Percentiles rank a stretch among this genome's conserved stretches.
Conservation (phyloP, 352 stramenopile genomes). For the Saprolegnia diclina region DNA sequence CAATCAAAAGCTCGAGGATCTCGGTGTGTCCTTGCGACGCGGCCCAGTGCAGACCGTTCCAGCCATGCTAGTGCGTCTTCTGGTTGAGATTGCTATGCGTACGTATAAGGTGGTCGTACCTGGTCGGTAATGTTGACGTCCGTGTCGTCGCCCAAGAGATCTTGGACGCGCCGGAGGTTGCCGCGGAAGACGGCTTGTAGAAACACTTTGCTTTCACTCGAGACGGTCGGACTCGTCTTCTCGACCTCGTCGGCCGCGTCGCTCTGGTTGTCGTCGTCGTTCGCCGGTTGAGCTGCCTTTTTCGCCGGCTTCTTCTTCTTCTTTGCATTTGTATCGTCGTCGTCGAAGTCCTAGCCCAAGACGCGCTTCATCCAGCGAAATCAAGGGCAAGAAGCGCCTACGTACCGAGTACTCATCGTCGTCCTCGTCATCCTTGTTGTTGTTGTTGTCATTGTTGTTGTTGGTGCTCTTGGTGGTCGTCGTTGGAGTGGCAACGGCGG, state of each 20-base stretch:
- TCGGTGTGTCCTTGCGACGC: constrained; percentile 56
- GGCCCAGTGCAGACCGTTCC: constrained; percentile 72
- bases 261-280: constrained; percentile 10
- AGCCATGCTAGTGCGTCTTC: constrained; percentile 45
- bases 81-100: neutral
- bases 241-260: constrained; percentile 28
- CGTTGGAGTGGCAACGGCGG: too few relatives aligned
- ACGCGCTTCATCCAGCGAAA: constrained; percentile 19
- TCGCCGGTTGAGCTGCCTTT: neutral
- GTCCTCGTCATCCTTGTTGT: constrained; percentile 27
- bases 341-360: constrained; percentile 28
- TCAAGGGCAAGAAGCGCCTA: constrained; percentile 34
- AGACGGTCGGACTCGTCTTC: constrained; percentile 47
- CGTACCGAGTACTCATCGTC: constrained; percentile 59
- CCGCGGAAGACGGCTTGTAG: constrained; percentile 55
- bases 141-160: constrained; percentile 48
- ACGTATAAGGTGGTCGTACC: constrained; percentile 29
- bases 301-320: constrained; percentile 1
- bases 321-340: constrained; percentile 24
- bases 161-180: constrained; percentile 45
- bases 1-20: constrained; percentile 45
- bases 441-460: neutral
- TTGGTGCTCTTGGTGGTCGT: constrained; percentile 24
- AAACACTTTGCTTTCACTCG: constrained; percentile 50
- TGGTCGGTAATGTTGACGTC: constrained; percentile 56